Evolutionary conservation across 352 stramenopile species (phyloP).

Genomic region (Globisporangium echinulatum): DNA sequence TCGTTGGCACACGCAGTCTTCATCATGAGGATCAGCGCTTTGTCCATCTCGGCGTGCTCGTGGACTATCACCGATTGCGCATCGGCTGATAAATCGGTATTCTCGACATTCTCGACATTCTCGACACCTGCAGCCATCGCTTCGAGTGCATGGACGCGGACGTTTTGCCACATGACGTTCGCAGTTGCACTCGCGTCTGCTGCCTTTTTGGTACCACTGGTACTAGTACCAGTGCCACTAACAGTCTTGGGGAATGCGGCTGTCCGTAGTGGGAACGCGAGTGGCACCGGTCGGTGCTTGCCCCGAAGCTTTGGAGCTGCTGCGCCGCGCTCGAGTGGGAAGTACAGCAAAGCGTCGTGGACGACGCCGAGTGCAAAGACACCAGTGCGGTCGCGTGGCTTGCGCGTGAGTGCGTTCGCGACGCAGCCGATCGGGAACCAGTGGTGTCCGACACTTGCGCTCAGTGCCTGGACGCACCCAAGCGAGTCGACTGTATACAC

Average conservation of each 20-base stretch:
- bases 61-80: constrained; percentile 22
- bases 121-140: constrained; percentile 12
- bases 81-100: no score
- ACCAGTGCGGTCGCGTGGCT: constrained; percentile 41
- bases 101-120: no score
- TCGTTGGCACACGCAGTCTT: constrained; percentile 68
- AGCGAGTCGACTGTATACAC: constrained; percentile 71
- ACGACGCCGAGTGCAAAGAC: constrained; percentile 68
- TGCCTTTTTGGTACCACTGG: neutral
- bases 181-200: constrained; percentile 19
- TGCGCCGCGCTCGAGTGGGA: constrained; percentile 46
- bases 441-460: constrained; percentile 39
- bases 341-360: constrained; percentile 70
- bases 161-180: constrained; percentile 68
- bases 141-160: constrained; percentile 38
- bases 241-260: constrained; percentile 50
- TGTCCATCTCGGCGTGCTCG: constrained; percentile 79
- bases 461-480: constrained; percentile 56
- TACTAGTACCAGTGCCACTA: constrained; percentile 4
- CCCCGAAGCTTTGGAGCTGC: constrained; percentile 43
- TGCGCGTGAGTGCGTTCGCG: constrained; percentile 52
- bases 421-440: constrained; percentile 75
- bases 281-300: constrained; percentile 70
- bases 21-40: constrained; percentile 80
- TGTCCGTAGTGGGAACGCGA: constrained; percentile 47